Evolutionary conservation across 305 asterid genomes (phyloP).

Genomic region (Lippia alba): DNA sequence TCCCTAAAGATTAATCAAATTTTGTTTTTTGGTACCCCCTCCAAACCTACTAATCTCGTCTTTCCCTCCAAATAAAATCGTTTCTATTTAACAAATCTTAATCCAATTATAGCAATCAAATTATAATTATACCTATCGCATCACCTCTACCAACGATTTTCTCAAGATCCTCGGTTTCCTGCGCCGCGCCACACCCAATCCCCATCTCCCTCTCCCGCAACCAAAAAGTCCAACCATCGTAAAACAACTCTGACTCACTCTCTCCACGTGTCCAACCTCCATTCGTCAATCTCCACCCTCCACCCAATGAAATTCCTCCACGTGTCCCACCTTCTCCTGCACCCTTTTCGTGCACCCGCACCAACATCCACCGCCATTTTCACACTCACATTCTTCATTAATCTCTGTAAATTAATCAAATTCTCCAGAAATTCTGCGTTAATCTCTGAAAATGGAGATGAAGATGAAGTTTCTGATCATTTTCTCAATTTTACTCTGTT

Average conservation of each 20-base stretch:
- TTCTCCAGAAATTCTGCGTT: constrained; percentile 2
- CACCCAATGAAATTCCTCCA: constrained; percentile 31
- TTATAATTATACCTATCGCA: too few relatives aligned
- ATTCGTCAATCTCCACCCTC: not conserved
- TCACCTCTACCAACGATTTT: too few relatives aligned
- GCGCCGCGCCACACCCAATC: constrained; percentile 25
- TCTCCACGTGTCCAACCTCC: constrained; percentile 30
- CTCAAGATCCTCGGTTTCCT: too few relatives aligned
- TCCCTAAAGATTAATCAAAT: too few relatives aligned
- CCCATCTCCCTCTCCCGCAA: constrained; percentile 17
- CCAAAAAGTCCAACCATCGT: constrained; percentile 7
- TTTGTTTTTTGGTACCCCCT: too few relatives aligned
- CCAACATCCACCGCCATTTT: constrained; percentile 30
- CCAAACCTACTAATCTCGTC: too few relatives aligned
- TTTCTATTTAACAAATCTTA: too few relatives aligned
- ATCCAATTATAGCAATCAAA: too few relatives aligned
- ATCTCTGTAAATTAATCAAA: not conserved
- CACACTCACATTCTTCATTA: constrained; percentile 13
- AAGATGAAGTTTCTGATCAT: constrained; percentile 38
- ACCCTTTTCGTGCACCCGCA: constrained; percentile 37
- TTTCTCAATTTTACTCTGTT: constrained; percentile 45
- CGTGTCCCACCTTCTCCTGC: constrained; percentile 34
- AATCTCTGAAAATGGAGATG: constrained; percentile 29
- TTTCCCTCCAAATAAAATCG: too few relatives aligned
- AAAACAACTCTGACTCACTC: constrained; percentile 24